Base-by-base conservation (phyloP, 768 basidiomycete genomes). In the Lyophyllum shimeji region DNA sequence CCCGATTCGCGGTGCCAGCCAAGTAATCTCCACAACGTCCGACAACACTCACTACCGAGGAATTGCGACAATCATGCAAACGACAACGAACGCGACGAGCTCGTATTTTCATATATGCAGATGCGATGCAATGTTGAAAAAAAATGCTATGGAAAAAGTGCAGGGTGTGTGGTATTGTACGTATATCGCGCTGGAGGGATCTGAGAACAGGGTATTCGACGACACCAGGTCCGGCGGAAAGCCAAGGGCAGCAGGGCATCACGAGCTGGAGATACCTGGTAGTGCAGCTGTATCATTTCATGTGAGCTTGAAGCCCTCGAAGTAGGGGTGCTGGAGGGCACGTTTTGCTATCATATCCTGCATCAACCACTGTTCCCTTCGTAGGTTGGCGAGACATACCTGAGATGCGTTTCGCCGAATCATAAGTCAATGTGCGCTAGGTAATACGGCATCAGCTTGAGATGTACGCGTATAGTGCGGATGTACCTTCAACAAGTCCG, bases 401-500 rank as follows among this genome's bases (percentile, higher is more conserved):
- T 48, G 95, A 97, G 67, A 98, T 94, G 44, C 95, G 88, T 67
- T 89, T 89, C 23, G 93, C 86, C 0, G 92, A 90, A 70, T 98
- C 94, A 69, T 95, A 98, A 5, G 85, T 85, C 60, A 97, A 71
- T 23, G 85, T 87, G 61, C 78, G 77, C 83, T 90, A 44, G n/a
- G 46, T n/a, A 24, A 43, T 34, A 24, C 3, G 23, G 15, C 7
- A 13, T 44, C 21, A 44, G 43, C 23, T 15, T 6, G 17, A 18
- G 15, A 40, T n/a, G 21, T 44, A 42, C n/a, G n/a, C n/a, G n/a
- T n/a, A 21, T 13, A 8, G 17, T 50, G 15, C 23, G 37, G 18
- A 27, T 27, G 46, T 56, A 87, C 90, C 78, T 84, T 82, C 24
- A 96, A 75, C 58, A 95, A 70, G 63, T 96, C 94, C 49, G 93